Conservation (phyloP, 148 eudicot species). For the Gaultheria prostrata region DNA sequence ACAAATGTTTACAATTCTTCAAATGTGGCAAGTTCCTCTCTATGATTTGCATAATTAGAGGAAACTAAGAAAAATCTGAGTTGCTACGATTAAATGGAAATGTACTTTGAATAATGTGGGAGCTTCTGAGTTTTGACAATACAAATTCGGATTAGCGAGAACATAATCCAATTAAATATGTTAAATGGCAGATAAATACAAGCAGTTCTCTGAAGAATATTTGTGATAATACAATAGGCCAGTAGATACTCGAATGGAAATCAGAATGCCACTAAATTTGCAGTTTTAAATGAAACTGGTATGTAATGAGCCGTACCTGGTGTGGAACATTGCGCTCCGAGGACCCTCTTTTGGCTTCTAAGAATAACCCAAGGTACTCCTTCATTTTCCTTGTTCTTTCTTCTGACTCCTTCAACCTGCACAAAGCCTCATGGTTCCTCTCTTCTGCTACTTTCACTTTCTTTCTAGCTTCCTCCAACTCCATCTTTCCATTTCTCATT, state of each 20-base stretch:
- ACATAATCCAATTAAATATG: neutral
- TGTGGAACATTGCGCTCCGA: neutral
- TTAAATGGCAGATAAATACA: neutral
- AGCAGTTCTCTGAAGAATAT: neutral
- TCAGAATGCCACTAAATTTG: neutral
- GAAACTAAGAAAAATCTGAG: neutral
- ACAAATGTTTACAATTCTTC: neutral
- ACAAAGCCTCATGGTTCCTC: neutral
- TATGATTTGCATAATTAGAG: neutral
- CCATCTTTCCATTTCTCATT: neutral
- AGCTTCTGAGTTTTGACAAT: neutral
- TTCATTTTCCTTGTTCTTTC: slow-evolving; percentile 9
- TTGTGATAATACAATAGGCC: neutral
- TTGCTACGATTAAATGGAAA: neutral
- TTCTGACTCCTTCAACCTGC: slow-evolving; percentile 7
- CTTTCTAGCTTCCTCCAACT: slow-evolving; percentile 9
- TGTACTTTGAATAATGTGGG: neutral
- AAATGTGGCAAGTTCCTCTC: neutral
- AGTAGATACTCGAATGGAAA: neutral
- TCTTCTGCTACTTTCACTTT: slow-evolving; percentile 3
- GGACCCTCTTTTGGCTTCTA: neutral
- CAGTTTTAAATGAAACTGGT: neutral
- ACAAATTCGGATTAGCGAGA: neutral
- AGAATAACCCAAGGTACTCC: neutral
- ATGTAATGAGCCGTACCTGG: neutral